Base-by-base conservation (phyloP, 2,329 filamentous ascomycete species). In the Metarhizium album region DNA sequence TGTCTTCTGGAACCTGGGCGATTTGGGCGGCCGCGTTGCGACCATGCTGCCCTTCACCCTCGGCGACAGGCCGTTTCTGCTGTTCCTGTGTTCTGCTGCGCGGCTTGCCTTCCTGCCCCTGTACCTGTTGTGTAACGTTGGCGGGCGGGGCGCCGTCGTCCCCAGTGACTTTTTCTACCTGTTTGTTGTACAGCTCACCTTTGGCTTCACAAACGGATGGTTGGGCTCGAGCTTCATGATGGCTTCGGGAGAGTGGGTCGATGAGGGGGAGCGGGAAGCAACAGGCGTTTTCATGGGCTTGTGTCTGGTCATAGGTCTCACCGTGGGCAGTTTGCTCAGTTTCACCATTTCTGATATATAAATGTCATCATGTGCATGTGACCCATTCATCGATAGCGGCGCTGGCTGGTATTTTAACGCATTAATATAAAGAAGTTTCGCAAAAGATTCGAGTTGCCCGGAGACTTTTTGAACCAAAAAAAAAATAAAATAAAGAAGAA, bases 281-380 rank as follows among this genome's bases (percentile, higher is more conserved):
- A 84, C 90, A 0, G 93, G 91, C 45, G 89, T 86, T 1, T 97
- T 97, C 65, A 97, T 98, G 93, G 86, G 87, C 3, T 67, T 96
- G 55, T 89, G 85, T 65, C 78, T 97, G n/a, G 87, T 96, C 18
- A 81, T 79, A 4, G 93, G 93, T 0, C 69, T 97, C 67, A 80
- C 89, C 2, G 75, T 76, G 23, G 93, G 93, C n/a, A 97, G 91
- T 69, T 67, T 97, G 60, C 67, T 94, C 64, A 97, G 90, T 65
- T 98, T 97, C 67, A 75, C 82, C 9, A 80, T 81, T 55, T 78
- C 83, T 0, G 72, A 71, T 5, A 53, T 56, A 42, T 62, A 56
- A 50, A 49, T 24, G 46, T 27, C 47, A 22, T 27, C 13, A 33
- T 14, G 22, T 24, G 24, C 14, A 43, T 43, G 16, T 24, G 13